Evolutionary conservation across 2,329 filamentous ascomycete genomes (phyloP).

Genomic region (Blumeriella jaapii): DNA sequence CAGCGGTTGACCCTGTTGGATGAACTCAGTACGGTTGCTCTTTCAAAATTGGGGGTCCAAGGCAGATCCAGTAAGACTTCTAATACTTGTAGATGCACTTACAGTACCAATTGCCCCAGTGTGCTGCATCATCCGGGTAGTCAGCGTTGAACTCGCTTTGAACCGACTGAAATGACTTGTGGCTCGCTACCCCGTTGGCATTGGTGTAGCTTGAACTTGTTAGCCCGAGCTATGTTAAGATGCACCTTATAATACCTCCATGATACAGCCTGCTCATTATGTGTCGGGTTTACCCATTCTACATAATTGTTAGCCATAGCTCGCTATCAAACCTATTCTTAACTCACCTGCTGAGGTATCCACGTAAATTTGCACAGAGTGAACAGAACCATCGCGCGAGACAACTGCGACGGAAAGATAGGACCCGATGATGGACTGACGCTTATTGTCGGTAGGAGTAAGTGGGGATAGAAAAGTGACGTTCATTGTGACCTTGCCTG

Average conservation of each 20-base stretch:
- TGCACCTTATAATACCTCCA: slow-evolving; percentile 55
- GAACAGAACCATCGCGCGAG: slow-evolving; percentile 48
- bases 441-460: slow-evolving; percentile 52
- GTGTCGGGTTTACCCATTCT: slow-evolving; percentile 61
- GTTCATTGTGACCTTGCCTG: slow-evolving; percentile 48
- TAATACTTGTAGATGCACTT: neutral
- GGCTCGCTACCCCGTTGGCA: slow-evolving; percentile 17
- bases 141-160: slow-evolving; percentile 25
- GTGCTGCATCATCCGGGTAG: slow-evolving; percentile 37
- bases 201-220: slow-evolving; percentile 23
- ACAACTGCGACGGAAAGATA: slow-evolving; percentile 54
- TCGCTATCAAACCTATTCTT: neutral
- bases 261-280: slow-evolving; percentile 40
- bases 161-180: slow-evolving; percentile 16
- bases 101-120: slow-evolving; percentile 68
- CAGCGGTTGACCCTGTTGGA: slow-evolving; percentile 41
- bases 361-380: slow-evolving; percentile 59
- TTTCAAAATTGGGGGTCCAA: neutral
- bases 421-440: slow-evolving; percentile 59
- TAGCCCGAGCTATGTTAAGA: slow-evolving; percentile 51
- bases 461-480: slow-evolving; percentile 62
- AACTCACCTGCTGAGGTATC: slow-evolving; percentile 60
- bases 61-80: too few species aligned
- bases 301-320: slow-evolving; percentile 2
- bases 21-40: neutral